These are phyloP conservation scores for Monascus purpureus DNA, from an alignment of 495 filamentous ascomycete species.

Conservation along the genomic window DNA sequence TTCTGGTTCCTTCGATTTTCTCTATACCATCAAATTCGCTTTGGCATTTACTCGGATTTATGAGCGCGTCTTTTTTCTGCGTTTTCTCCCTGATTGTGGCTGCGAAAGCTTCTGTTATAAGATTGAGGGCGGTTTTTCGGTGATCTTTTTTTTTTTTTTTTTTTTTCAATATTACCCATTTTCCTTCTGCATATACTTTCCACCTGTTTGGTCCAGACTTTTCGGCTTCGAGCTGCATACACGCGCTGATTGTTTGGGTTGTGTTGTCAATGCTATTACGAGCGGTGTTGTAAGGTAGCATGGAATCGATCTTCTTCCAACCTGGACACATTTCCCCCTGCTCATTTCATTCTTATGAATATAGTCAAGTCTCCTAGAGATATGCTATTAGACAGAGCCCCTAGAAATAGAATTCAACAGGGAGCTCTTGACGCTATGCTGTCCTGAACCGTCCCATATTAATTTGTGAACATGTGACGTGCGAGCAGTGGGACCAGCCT, in stretches of 20 bases:
- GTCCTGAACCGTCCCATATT: not conserved
- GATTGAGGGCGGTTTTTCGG: constrained; percentile 5
- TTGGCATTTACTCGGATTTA: constrained; percentile 3
- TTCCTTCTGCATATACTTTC: constrained; percentile 3
- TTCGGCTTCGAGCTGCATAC: too few relatives aligned
- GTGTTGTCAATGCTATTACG: too few relatives aligned
- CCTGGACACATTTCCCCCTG: too few relatives aligned
- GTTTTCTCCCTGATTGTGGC: not conserved
- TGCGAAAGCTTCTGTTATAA: constrained; percentile 11
- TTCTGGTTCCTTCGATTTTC: constrained; percentile 5
- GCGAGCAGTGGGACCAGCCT: constrained; percentile 17
- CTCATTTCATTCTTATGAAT: too few relatives aligned
- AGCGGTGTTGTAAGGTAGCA: too few relatives aligned
- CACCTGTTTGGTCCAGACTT: too few relatives aligned
- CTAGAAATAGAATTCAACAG: too few relatives aligned
- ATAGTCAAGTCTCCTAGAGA: too few relatives aligned
- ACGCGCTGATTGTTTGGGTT: too few relatives aligned
- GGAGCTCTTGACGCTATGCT: too few relatives aligned
- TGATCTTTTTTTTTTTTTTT: constrained; percentile 2
- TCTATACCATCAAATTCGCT: constrained; percentile 2
- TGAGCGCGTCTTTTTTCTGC: not conserved
- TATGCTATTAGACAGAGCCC: too few relatives aligned
- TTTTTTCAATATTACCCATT: constrained; percentile 3
- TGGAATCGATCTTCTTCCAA: too few relatives aligned
- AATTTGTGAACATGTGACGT: constrained; percentile 11